Evolutionary conservation across 257 asterid genomes (phyloP).

Genomic region (Euphrasia confusa): DNA sequence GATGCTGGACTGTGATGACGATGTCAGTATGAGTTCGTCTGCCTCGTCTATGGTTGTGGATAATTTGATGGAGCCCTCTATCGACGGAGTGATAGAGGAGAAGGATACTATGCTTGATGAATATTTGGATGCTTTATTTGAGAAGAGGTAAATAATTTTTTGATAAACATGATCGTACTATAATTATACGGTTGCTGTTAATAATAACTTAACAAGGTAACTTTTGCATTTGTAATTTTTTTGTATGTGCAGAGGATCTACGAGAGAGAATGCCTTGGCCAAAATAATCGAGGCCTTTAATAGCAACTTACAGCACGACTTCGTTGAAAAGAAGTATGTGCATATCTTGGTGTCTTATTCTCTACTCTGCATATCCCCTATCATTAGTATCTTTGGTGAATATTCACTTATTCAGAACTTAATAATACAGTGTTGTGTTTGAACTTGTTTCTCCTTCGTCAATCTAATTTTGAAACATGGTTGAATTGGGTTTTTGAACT

Average conservation of each 20-base stretch:
- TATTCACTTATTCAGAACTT: background rate
- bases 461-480: background rate
- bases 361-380: background rate
- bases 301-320: slow-evolving; percentile 62
- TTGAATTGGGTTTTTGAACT: background rate
- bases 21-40: slow-evolving; percentile 72
- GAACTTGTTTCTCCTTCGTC: background rate
- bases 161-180: background rate
- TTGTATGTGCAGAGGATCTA: slow-evolving; percentile 63
- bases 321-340: slow-evolving; percentile 65
- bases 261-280: slow-evolving; percentile 81
- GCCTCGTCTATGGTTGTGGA: slow-evolving; percentile 54
- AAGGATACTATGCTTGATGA: slow-evolving; percentile 71
- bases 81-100: slow-evolving; percentile 54
- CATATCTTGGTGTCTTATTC: background rate
- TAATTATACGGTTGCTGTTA: background rate
- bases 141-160: slow-evolving; percentile 61
- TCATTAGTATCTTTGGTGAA: slow-evolving; percentile 3
- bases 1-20: slow-evolving; percentile 83
- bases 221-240: slow-evolving; percentile 1
- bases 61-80: slow-evolving; percentile 30
- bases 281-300: slow-evolving; percentile 67
- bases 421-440: no score
- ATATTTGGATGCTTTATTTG: slow-evolving; percentile 70
- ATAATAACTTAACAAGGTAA: background rate